phyloP scores from a whole-genome alignment of 2,329 filamentous ascomycete species.

The Chaetothyriales sp. region DNA sequence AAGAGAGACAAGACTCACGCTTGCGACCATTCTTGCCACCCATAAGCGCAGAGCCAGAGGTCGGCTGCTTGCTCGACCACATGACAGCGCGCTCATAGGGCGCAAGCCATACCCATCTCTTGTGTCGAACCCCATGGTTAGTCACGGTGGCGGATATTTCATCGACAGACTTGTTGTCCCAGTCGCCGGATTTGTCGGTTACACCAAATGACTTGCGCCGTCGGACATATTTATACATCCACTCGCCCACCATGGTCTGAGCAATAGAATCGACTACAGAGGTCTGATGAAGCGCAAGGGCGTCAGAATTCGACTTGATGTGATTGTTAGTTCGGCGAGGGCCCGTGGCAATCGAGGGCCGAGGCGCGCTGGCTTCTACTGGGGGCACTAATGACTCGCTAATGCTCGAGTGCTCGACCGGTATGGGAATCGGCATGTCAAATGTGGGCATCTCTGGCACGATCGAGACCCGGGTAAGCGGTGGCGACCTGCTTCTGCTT shows the following conservation, averaged over 20 bases:
- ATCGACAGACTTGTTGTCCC: conserved; percentile 45
- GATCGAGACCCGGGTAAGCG: conserved; percentile 19
- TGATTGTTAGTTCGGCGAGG: conserved; percentile 35
- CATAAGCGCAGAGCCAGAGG: conserved; percentile 70
- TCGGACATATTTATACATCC: conserved; percentile 37
- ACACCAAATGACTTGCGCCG: conserved; percentile 78
- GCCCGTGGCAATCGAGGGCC: conserved; percentile 18
- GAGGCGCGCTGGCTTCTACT: conserved; percentile 16
- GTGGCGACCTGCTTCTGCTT: conserved; percentile 34
- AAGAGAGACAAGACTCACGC: conserved; percentile 45
- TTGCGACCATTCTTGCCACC: conserved; percentile 93
- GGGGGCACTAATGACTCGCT: not conserved
- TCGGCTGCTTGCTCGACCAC: conserved; percentile 97
- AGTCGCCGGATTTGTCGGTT: conserved; percentile 41
- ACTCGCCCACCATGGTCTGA: conserved; percentile 92
- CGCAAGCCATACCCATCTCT: conserved; percentile 96
- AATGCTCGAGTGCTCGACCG: not conserved
- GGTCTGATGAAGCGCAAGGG: conserved; percentile 51
- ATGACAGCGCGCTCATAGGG: conserved; percentile 92
- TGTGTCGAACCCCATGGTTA: conserved; percentile 60
- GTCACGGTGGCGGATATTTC: conserved; percentile 58
- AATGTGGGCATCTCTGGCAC: conserved; percentile 21
- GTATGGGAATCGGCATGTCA: conserved; percentile 18
- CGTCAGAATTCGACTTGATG: conserved; percentile 37
- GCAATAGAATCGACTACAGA: conserved; percentile 92